phyloP scores from a whole-genome alignment of 331 rosid genomes.

The Pyracantha coccinea region DNA sequence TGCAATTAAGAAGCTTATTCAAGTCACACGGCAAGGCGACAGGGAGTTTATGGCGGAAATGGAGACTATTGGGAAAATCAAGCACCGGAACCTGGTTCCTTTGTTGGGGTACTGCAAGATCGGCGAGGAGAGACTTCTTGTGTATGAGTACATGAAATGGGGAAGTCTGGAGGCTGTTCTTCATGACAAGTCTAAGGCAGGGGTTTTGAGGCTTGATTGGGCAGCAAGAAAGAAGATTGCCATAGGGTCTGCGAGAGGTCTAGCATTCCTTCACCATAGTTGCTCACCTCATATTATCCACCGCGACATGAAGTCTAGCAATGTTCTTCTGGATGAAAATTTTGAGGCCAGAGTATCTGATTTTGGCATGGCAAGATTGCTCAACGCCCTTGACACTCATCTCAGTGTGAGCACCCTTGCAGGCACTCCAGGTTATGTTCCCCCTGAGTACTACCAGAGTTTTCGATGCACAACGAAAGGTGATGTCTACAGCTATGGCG shows the following conservation, averaged over 20 bases:
- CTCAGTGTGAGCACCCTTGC: constrained; percentile 75
- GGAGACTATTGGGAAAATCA: constrained; percentile 81
- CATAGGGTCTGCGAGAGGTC: constrained; percentile 74
- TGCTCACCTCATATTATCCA: constrained; percentile 80
- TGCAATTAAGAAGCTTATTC: constrained; percentile 73
- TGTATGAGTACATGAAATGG: constrained; percentile 82
- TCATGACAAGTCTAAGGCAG: constrained; percentile 44
- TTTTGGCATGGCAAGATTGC: constrained; percentile 83
- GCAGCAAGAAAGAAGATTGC: constrained; percentile 61
- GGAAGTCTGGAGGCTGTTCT: constrained; percentile 76
- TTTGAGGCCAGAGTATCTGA: constrained; percentile 79
- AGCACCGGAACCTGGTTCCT: constrained; percentile 69
- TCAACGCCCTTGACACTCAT: constrained; percentile 67
- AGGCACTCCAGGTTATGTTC: constrained; percentile 86
- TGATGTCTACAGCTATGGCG: constrained; percentile 76
- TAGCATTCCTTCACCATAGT: constrained; percentile 83
- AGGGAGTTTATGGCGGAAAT: constrained; percentile 85
- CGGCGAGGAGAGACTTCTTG: constrained; percentile 87
- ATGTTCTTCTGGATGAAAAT: constrained; percentile 69
- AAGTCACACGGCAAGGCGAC: constrained; percentile 71
- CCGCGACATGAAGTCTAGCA: constrained; percentile 81
- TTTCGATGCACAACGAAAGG: constrained; percentile 78
- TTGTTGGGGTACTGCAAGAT: constrained; percentile 68
- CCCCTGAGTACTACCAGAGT: constrained; percentile 84
- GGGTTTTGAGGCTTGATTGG: constrained; percentile 45